Evolutionary conservation across 768 basidiomycete genomes (phyloP).

Genomic region (Russula ochroleuca): DNA sequence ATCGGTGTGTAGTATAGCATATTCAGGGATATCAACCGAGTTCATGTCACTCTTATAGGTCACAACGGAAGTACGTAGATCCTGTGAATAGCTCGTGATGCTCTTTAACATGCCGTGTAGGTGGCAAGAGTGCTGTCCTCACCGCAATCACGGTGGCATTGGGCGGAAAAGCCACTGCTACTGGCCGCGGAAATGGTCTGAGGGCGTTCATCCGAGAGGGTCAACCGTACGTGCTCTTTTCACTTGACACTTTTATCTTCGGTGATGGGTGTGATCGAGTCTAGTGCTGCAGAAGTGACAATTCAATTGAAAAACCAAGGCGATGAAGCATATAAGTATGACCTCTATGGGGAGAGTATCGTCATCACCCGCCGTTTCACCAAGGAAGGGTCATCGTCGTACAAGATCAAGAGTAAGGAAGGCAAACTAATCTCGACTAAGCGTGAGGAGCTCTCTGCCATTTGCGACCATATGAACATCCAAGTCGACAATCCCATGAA

Average conservation of each 20-base stretch:
- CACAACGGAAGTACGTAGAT: constrained; percentile 85
- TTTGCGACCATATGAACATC: constrained; percentile 94
- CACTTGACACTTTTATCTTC: neutral
- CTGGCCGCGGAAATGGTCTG: constrained; percentile 81
- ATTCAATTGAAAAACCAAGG: constrained; percentile 87
- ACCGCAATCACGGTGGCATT: constrained; percentile 91
- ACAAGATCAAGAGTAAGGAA: constrained; percentile 76
- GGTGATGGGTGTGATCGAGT: constrained; percentile 5
- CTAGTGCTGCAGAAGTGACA: constrained; percentile 67
- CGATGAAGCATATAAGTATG: constrained; percentile 78
- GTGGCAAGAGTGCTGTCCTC: constrained; percentile 92
- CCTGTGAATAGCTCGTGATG: constrained; percentile 4
- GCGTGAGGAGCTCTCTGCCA: constrained; percentile 79
- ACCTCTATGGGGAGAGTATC: constrained; percentile 84
- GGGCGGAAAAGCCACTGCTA: constrained; percentile 88
- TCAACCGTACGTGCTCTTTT: constrained; percentile 51
- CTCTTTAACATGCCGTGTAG: constrained; percentile 39
- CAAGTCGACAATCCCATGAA: constrained; percentile 97
- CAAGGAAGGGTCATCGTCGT: constrained; percentile 67
- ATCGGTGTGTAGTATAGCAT: constrained; percentile 53
- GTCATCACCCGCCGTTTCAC: constrained; percentile 77
- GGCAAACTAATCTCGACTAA: constrained; percentile 66
- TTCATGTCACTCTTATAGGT: constrained; percentile 41
- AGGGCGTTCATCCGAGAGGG: constrained; percentile 86
- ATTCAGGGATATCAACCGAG: neutral